phyloP scores from a whole-genome alignment of 768 basidiomycete genomes.

The Dendrothele bispora region DNA sequence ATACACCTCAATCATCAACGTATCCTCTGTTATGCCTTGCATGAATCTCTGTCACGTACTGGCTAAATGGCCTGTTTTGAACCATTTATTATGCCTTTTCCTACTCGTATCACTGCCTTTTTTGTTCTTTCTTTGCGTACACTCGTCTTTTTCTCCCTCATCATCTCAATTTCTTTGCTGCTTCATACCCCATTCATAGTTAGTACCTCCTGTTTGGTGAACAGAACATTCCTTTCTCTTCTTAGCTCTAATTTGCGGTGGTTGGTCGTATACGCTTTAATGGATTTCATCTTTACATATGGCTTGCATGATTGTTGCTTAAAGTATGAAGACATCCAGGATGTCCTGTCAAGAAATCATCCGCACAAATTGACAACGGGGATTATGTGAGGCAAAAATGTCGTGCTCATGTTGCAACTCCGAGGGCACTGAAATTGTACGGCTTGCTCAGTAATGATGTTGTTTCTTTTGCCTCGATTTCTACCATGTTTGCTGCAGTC shows the following conservation, averaged over 20 bases:
- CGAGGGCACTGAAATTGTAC: too few relatives aligned
- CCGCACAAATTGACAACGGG: slow-evolving; percentile 1
- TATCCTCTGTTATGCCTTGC: not conserved
- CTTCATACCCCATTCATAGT: slow-evolving; percentile 22
- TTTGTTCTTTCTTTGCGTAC: slow-evolving; percentile 1
- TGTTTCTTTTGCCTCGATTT: slow-evolving; percentile 18
- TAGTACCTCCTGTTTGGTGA: slow-evolving; percentile 18
- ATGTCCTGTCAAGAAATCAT: too few relatives aligned
- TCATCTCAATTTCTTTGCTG: slow-evolving; percentile 26
- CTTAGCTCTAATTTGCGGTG: too few relatives aligned
- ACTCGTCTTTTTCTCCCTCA: slow-evolving; percentile 29
- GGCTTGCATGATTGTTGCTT: slow-evolving; percentile 15
- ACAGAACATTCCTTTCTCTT: too few relatives aligned
- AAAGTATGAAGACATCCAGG: slow-evolving; percentile 1
- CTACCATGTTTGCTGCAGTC: slow-evolving; percentile 33
- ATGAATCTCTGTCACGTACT: slow-evolving; percentile 20
- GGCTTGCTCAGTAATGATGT: too few relatives aligned
- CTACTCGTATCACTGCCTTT: not conserved
- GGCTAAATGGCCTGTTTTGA: slow-evolving; percentile 9
- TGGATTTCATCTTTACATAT: slow-evolving; percentile 18
- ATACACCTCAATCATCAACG: slow-evolving; percentile 20
- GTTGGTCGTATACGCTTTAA: slow-evolving; percentile 24
- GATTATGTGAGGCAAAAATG: slow-evolving; percentile 2
- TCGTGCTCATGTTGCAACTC: slow-evolving; percentile 7
- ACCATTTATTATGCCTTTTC: slow-evolving; percentile 3